Base-by-base conservation (phyloP, 768 basidiomycete genomes). In the Lactifluus subvellereus region DNA sequence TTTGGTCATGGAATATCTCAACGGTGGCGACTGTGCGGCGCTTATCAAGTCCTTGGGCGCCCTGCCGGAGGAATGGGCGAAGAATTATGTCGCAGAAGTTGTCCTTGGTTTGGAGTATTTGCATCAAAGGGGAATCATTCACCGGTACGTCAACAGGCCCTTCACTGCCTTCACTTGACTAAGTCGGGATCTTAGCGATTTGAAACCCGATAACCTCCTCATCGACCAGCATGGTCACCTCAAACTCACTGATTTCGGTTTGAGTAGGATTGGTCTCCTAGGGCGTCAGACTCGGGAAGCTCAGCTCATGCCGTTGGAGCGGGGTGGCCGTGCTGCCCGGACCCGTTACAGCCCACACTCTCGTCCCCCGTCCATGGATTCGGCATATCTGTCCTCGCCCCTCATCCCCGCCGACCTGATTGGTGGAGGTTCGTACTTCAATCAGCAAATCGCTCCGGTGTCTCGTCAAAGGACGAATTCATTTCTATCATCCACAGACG, bases 1-100 rank as follows among this genome's bases (percentile, higher is more conserved):
- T 74, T 83, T 99, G 55, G 97, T 99, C 56, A 99, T 99, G 97
- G 97, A 99, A 74, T 99, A 99, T 73, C 83, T 99, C 37, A 97
- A 97, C 67, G 96, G 96, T 40, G 97, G 97, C 6, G 97, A 99
- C 71, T 98, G 97, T 69, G 97, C 95, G 10, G 92, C 94, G 3
- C 82, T 98, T 62, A 91, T 99, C 82, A 98, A 98, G 76, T 89
- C 91, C 20, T 71, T 98, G n/a, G 97, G 95, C 5, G 87, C 82
- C 20, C 76, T 99, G 13, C 90, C 94, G 0, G 97, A 99, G 73
- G 94, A 97, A 68, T 98, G 97, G 97, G 89, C 95, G 1, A 87
- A 87, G 74, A 89, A 94, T 68, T 99, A 98, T 71, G 86, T 98
- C 65, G 97, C 97, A 0, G 97, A 98, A 72, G 94, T 98, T 13